Conservation (phyloP, 768 basidiomycete genomes). For the Pulveroboletus ravenelii region DNA sequence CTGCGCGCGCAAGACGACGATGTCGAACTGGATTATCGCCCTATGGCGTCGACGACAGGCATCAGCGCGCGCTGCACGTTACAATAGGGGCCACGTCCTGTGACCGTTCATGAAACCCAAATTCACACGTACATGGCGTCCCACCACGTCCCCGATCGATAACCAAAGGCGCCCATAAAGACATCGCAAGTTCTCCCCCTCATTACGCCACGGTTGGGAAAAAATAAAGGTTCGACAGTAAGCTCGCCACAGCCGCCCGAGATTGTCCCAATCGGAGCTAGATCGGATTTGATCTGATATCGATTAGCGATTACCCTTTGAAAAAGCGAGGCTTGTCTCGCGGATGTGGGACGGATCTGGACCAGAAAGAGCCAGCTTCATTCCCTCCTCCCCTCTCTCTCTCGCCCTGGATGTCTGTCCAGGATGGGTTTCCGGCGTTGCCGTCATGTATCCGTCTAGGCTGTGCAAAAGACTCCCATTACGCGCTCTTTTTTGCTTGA, state of each 20-base stretch:
- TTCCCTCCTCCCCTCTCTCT: too few relatives aligned
- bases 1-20: too few relatives aligned
- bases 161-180: neutral
- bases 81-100: neutral
- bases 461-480: conserved; percentile 2
- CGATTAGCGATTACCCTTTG: conserved; percentile 13
- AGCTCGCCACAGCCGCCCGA: neutral
- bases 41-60: too few relatives aligned
- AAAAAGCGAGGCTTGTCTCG: neutral
- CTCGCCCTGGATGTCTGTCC: too few relatives aligned
- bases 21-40: too few relatives aligned
- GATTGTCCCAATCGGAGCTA: conserved; percentile 11
- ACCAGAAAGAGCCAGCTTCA: neutral
- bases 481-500: neutral
- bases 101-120: neutral
- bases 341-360: conserved; percentile 9
- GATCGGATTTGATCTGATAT: conserved; percentile 15
- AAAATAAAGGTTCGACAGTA: neutral
- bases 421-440: neutral
- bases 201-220: neutral
- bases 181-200: too few relatives aligned
- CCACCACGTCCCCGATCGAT: neutral
- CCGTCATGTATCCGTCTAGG: neutral
- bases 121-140: neutral
- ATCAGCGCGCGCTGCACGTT: neutral